phyloP scores from a whole-genome alignment of 768 basidiomycete genomes.

The Sporobolomyces roseus region DNA sequence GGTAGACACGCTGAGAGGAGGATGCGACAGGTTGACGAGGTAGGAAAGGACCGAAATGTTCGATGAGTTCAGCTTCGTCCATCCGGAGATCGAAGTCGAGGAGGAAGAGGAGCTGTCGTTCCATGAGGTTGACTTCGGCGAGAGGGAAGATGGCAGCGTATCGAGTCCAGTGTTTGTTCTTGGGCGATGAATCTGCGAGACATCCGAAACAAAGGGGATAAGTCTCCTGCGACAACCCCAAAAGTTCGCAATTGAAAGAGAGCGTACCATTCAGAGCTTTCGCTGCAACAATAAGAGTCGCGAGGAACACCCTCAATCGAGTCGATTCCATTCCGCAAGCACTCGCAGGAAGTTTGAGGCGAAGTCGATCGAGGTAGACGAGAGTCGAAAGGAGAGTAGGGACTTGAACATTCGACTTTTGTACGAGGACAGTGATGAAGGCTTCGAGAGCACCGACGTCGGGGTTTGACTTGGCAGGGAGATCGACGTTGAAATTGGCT shows the following conservation, averaged over 20 bases:
- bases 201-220: background rate
- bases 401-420: constrained; percentile 72
- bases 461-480: constrained; percentile 27
- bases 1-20: constrained; percentile 3
- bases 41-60: constrained; percentile 59
- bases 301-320: constrained; percentile 79
- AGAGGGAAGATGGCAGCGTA: constrained; percentile 68
- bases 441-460: constrained; percentile 66
- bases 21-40: constrained; percentile 31
- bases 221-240: no score
- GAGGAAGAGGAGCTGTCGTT: constrained; percentile 86
- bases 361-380: constrained; percentile 83
- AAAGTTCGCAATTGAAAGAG: constrained; percentile 56
- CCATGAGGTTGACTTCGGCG: constrained; percentile 80
- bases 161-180: constrained; percentile 87
- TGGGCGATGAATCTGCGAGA: constrained; percentile 58
- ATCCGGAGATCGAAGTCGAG: constrained; percentile 91
- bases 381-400: constrained; percentile 85
- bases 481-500: constrained; percentile 47
- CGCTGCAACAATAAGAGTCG: constrained; percentile 87
- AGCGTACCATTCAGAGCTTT: constrained; percentile 75
- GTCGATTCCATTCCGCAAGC: constrained; percentile 61
- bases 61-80: constrained; percentile 69
- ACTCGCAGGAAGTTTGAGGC: constrained; percentile 69
- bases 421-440: constrained; percentile 77